A percentile compares a stretch with the other conserved stretches of the same genome.
Evolutionary conservation across 2,329 filamentous ascomycete genomes (phyloP).

Genomic region (Aaosphaeria pasadenensis): DNA sequence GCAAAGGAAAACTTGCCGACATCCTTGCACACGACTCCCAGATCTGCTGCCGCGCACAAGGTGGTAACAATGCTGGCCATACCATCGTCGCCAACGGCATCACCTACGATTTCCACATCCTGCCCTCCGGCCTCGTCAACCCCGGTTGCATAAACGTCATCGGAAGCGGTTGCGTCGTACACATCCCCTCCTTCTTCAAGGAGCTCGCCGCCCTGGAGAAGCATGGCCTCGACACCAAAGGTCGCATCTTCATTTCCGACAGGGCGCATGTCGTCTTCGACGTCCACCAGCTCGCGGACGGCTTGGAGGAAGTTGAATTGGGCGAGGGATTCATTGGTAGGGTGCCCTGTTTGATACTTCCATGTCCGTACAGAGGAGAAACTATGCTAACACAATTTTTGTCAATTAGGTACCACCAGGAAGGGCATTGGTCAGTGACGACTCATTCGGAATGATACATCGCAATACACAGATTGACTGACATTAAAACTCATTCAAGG

Average conservation of each 20-base stretch:
- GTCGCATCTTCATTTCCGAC: constrained; percentile 63
- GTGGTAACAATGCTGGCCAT: constrained; percentile 58
- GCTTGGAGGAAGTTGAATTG: constrained; percentile 59
- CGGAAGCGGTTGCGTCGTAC: constrained; percentile 63
- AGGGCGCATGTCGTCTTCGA: constrained; percentile 63
- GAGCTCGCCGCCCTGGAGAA: constrained; percentile 60
- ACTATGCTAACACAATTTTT: constrained; percentile 8
- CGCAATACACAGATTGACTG: neutral
- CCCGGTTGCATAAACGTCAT: constrained; percentile 70
- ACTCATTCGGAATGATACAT: neutral
- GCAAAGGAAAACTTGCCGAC: constrained; percentile 60
- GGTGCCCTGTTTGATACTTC: neutral
- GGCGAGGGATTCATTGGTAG: constrained; percentile 44
- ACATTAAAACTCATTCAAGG: constrained; percentile 11
- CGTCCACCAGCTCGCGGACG: constrained; percentile 65
- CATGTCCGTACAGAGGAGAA: too few species aligned
- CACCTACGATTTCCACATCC: constrained; percentile 45
- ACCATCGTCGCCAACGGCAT: constrained; percentile 44
- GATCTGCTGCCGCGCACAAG: constrained; percentile 58
- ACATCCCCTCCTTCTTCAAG: constrained; percentile 65
- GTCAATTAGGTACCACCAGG: constrained; percentile 49
- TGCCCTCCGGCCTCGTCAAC: constrained; percentile 66
- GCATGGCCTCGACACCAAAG: constrained; percentile 58
- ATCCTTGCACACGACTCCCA: constrained; percentile 52
- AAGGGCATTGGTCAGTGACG: constrained; percentile 45